Conservation (phyloP, 2,329 filamentous ascomycete genomes). For the Bipolaris cookei region DNA sequence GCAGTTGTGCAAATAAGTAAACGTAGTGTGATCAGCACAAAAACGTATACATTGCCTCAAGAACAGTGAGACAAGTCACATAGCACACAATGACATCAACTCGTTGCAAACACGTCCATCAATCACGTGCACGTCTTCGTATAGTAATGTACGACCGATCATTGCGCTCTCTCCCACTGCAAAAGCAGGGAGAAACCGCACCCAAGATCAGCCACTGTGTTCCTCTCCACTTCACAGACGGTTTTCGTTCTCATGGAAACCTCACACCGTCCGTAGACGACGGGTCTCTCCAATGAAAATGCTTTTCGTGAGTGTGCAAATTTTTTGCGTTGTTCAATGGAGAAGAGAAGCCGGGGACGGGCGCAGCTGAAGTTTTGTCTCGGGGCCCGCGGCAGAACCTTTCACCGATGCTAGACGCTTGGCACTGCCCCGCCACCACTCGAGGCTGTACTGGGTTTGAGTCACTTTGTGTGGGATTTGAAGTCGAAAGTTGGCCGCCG, state of each 20-base stretch:
- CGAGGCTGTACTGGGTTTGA: conserved; percentile 42
- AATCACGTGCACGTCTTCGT: neutral
- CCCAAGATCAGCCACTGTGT: conserved; percentile 60
- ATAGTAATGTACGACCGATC: conserved; percentile 60
- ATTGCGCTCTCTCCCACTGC: conserved; percentile 64
- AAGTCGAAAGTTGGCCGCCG: conserved; percentile 20
- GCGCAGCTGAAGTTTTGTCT: conserved; percentile 36
- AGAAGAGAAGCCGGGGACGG: conserved; percentile 44
- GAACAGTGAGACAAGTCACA: neutral
- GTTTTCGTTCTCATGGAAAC: conserved; percentile 64
- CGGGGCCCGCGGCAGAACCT: conserved; percentile 24
- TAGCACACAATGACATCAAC: neutral
- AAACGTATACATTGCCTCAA: too few relatives aligned
- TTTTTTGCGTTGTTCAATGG: conserved; percentile 65
- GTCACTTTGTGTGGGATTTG: conserved; percentile 43
- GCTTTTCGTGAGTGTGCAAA: conserved; percentile 62
- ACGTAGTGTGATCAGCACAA: too few relatives aligned
- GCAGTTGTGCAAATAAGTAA: too few relatives aligned
- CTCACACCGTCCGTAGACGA: conserved; percentile 46
- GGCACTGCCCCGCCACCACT: conserved; percentile 34
- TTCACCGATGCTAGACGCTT: conserved; percentile 18
- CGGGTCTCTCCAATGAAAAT: conserved; percentile 60
- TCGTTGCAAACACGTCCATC: neutral
- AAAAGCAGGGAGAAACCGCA: conserved; percentile 60
- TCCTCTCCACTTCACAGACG: conserved; percentile 64